Base-by-base conservation (phyloP, 1,284 basidiomycete genomes). In the Athelia sp. region DNA sequence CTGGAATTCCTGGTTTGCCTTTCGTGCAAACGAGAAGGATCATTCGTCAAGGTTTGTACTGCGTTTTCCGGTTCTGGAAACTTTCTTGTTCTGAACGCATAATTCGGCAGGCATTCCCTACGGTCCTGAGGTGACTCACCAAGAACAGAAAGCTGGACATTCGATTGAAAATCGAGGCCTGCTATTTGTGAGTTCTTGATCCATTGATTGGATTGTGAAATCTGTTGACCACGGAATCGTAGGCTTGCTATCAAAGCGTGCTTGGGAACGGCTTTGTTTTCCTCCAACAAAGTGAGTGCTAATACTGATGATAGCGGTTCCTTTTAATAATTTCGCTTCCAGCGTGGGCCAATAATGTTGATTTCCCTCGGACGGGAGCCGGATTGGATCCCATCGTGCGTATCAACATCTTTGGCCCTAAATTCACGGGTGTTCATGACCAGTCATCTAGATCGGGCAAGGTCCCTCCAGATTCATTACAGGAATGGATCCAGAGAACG, bases 241-340 rank as follows among this genome's bases (percentile, higher is more conserved):
- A 40, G 36, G 15, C 19, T 13, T 71, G 66, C 43, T 79, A 78
- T 52, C 76, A 78, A 57, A 72, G 71, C 48, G 69, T 63, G 52
- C 69, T 81, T 50, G 56, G 51, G 4, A 57, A 69, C 22, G 76
- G 74, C 1, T 81, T 79, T 65, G 65, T 69, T 43, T 78, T 78
- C 61, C 61, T 77, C 29, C 76, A 79, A 55, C 52, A 65, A 31
- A 56, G 65, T 67, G 47, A 54, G 62, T 52, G 38, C 46, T 22
- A 10, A 22, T 17, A 9, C 38, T 29, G 2, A 2, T 26, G 42
- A 36, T 9, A 19, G 8, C 22, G 29, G 38, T 38, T 47, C 15
- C 15, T 40, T n/a, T 40, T 13, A 40, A 8, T n/a, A n/a, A 6
- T n/a, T 40, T n/a, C n/a, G n/a, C 26, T 29, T 29, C 19, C 36